Evolutionary conservation across 2,329 filamentous ascomycete species (phyloP), one percentile per base, ranked within the genome.

Genomic region (Aotearoamyces nothofagi): DNA sequence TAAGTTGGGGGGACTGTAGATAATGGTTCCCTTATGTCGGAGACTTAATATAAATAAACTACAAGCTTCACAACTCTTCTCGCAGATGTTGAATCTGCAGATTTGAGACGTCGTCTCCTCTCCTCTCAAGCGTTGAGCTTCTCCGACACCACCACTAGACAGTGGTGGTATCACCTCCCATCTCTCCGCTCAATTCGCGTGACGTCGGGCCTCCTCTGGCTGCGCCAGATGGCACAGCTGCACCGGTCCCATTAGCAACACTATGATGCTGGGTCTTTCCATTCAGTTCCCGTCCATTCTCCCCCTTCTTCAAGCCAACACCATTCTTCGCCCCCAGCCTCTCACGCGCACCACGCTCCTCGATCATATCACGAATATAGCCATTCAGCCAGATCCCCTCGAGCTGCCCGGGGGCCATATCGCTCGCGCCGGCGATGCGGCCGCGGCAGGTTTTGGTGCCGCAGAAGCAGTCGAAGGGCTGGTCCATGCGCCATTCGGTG

Each of bases 401-500:
- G 36, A 81, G 55, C 41, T 69, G 59, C 23, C 54, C 49, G 9
- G 49, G 39, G 4, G 53, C 43, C 66, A 80, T 74, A 42, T 69
- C 60, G 41, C 57, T 62, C 9, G 77, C 77, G 10, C 77, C 77
- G 24, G 54, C 50, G 37, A 82, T 78, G 37, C 51, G 58, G 10
- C 74, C 73, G 29, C 62, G 60, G 53, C 77, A 82, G 12, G 55
- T 54, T 0, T 56, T 39, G 4, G 58, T 59, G 36, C 61, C 59
- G 47, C 77, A 82, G 34, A 65, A 56, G 47, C 77, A 82, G 34
- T 65, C 54, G 46, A 82, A 82, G 4, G 72, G 63, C 56, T 81
- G 76, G 17, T 69, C 69, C 76, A 82, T 80, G 43, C 60, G 44
- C 74, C 74, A 82, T 52, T 82, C 77, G 2, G 75, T 80, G 30